phyloP scores from a whole-genome alignment of 75 land plant species.

The Sequoiadendron giganteum region DNA sequence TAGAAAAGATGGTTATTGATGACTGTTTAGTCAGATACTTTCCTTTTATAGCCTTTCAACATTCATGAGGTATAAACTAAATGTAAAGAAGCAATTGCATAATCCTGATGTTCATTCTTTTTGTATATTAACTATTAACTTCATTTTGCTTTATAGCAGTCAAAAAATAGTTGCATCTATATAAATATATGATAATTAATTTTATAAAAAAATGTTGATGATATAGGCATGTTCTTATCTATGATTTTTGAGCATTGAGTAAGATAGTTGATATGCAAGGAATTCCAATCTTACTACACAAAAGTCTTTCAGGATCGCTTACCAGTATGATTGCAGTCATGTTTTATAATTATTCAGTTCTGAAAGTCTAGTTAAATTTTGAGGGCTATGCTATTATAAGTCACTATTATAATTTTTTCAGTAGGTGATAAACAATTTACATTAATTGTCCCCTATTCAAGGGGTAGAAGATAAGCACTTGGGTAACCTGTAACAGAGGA shows the following conservation, averaged over 20 bases:
- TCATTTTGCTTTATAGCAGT: not conserved
- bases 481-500: no score
- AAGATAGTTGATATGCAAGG: not conserved
- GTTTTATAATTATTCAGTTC: not conserved
- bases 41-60: not conserved
- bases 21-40: not conserved
- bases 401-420: not conserved
- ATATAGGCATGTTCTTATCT: not conserved
- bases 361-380: not conserved
- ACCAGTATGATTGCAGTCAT: not conserved
- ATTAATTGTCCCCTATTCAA: no score
- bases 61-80: not conserved
- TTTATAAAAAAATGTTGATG: not conserved
- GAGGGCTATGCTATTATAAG: not conserved
- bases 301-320: not conserved
- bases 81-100: not conserved
- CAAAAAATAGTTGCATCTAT: not conserved
- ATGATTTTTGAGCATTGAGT: not conserved
- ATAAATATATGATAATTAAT: not conserved
- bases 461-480: no score
- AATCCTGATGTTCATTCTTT: not conserved
- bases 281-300: not conserved
- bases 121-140: slow-evolving; percentile 9
- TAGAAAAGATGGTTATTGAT: slow-evolving; percentile 69
- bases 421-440: not conserved